Base-by-base conservation (phyloP, 768 basidiomycete species). In the Cytidiella melzeri region DNA sequence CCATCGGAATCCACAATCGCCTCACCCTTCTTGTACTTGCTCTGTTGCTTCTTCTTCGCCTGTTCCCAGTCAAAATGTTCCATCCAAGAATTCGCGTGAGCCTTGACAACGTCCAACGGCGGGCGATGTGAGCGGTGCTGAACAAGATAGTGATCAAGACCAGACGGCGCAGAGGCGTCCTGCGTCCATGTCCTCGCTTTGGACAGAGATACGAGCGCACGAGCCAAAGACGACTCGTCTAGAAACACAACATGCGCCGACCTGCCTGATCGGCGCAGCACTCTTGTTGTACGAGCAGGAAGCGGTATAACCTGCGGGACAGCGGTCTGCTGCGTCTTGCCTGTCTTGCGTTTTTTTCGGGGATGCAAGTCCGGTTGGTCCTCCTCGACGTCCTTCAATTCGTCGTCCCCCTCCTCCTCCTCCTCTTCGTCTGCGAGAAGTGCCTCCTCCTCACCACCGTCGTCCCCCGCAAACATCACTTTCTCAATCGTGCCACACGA, bases 1-100 rank as follows among this genome's bases (percentile, higher is more conserved):
- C 93, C 93, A 53, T 97, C 93, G 52, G 88, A 92, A 63, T 97
- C 93, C 38, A 95, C 87, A 48, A 95, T 74, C 5, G 87, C 91
- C 59, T 92, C 91, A 19, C 90, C 89, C 62, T 90, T 89, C 56
- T 71, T 75, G 60, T 87, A 89, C 61, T 79, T 74, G 20, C 80
- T 78, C 61, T 76, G 74, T 55, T 77, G 79, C 61, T 74, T 81
- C 54, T 69, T 68, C 64, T 79, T 80, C 24, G 79, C 77, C 36
- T 77, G 69, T 50, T 84, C 76, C 61, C 82, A 81, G 59, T 95
- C 93, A 71, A 81, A 92, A 21, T 80, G 69, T 26, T 76, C 81
- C 65, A 95, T 83, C 23, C 77, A 79, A 3, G 82, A 79, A 62
- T 94, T 89, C 0, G 89, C 90, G 55, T 90, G 89, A n/a, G 72